Percentiles rank a stretch among this genome's conserved stretches.
These are phyloP conservation scores for Calonectria multiphialidica DNA, from an alignment of 2,329 filamentous ascomycete species.

Conservation along the genomic window DNA sequence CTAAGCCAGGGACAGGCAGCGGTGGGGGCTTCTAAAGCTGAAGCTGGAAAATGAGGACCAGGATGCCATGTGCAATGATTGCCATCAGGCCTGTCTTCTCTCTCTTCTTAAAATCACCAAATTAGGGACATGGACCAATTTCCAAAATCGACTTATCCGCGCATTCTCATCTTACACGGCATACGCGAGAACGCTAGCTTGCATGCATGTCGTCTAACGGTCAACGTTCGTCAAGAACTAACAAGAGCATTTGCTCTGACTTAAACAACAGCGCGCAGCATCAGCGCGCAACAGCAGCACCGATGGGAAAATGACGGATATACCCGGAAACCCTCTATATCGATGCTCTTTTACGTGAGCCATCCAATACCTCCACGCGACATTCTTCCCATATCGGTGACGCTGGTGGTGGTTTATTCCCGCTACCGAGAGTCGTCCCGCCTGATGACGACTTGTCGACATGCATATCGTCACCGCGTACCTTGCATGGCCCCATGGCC, in stretches of 20 bases:
- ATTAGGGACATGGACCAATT: not conserved
- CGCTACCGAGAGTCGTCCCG: not conserved
- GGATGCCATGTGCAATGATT: slow-evolving; percentile 18
- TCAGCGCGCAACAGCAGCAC: no score
- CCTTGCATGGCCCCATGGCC: not conserved
- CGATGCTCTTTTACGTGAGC: not conserved
- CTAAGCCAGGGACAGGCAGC: slow-evolving; percentile 5
- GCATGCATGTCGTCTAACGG: not conserved
- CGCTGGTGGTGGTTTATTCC: not conserved
- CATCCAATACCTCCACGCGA: not conserved
- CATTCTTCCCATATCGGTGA: not conserved
- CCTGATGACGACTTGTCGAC: not conserved
- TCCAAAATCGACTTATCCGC: slow-evolving; percentile 18
- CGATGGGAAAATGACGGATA: not conserved
- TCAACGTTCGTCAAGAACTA: not conserved
- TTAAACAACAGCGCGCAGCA: not conserved
- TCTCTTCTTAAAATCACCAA: not conserved
- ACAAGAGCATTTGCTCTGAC: not conserved
- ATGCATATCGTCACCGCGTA: not conserved
- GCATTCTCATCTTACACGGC: not conserved
- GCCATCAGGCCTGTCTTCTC: not conserved
- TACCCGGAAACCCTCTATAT: not conserved
- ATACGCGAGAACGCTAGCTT: not conserved
- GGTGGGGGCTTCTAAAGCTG: slow-evolving; percentile 25
- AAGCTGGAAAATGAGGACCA: slow-evolving; percentile 18